Percentiles rank a stretch among this genome's conserved stretches.
These are phyloP conservation scores for Eucalyptus tenuipes DNA, from an alignment of 345 rosid genomes.

Conservation along the genomic window DNA sequence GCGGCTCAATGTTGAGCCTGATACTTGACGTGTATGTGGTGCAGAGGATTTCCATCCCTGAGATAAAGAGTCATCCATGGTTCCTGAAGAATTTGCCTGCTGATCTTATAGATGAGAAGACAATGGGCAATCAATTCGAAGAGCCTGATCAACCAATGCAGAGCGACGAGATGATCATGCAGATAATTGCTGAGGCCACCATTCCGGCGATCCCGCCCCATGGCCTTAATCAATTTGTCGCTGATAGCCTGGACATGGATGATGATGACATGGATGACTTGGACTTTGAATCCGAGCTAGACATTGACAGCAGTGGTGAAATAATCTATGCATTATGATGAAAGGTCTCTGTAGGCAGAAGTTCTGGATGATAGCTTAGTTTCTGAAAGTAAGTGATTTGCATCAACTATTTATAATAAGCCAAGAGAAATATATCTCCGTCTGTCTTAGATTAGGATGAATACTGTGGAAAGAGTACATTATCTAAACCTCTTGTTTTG, in stretches of 20 bases:
- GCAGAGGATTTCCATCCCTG: constrained; percentile 86
- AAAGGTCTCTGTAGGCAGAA: background rate
- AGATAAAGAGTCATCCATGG: constrained; percentile 73
- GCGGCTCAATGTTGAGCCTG: background rate
- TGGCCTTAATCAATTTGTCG: constrained; percentile 37
- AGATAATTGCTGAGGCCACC: constrained; percentile 86
- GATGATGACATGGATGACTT: constrained; percentile 87
- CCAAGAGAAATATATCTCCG: background rate
- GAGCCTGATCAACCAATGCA: constrained; percentile 91
- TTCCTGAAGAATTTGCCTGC: constrained; percentile 86
- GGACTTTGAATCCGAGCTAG: constrained; percentile 81
- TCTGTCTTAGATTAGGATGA: background rate
- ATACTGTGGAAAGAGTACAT: background rate
- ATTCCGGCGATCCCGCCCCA: constrained; percentile 52
- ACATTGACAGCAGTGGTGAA: constrained; percentile 89
- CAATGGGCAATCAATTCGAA: constrained; percentile 41
- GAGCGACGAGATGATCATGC: constrained; percentile 79
- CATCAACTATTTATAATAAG: background rate
- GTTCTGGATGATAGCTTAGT: background rate
- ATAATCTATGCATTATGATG: constrained; percentile 62
- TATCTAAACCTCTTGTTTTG: background rate
- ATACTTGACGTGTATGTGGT: background rate
- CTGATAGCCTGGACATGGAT: constrained; percentile 59
- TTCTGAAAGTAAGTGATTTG: background rate
- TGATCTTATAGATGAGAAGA: constrained; percentile 55